Base-by-base conservation (phyloP, 2,329 filamentous ascomycete species). In the Trichoderma harzianum region DNA sequence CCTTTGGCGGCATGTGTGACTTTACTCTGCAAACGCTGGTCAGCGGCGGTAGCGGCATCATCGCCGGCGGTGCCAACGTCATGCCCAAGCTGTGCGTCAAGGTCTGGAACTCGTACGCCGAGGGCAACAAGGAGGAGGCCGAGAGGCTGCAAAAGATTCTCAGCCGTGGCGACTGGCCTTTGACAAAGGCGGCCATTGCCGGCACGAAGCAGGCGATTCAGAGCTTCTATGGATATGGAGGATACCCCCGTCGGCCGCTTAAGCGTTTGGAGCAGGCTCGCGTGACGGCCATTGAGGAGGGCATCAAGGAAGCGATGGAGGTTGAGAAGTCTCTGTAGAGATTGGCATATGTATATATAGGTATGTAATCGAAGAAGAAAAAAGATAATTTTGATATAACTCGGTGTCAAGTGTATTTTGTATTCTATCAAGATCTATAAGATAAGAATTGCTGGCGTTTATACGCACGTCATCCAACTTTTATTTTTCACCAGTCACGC, bases 161-260 rank as follows among this genome's bases (percentile, higher is more conserved):
- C 73, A 91, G 91, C 77, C 90, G 90, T 78, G 91, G 91, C 36
- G 93, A 97, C 81, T 97, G 93, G 93, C 90, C 91, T 57, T 84
- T 95, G 69, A 96, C 93, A 73, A 94, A 94, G 83, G 86, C 91
- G 0, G 92, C 92, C 60, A 94, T 96, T 76, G 91, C 93, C 1
- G 93, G 93, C n/a, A 96, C 94, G 26, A 97, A 97, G 86, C 89
- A 88, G 75, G 93, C 92, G 12, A 90, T 97, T 76, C 90, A 96
- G 84, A 89, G 85, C 75, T 94, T 94, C 81, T 94, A 89, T 78
- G 93, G 93, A 63, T 97, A 97, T 79, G 93, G 93, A 32, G 92
- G 92, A 4, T 89, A 90, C 79, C 92, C 93, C 6, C 88, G 94
- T 73, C 86, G 87, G 76, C 93, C 93, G 67, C 86, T 95, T 75